A percentile compares a stretch with the other conserved stretches of the same genome.
phyloP scores from a whole-genome alignment of 164 flowering plant genomes.

The Tetracentron sinense region DNA sequence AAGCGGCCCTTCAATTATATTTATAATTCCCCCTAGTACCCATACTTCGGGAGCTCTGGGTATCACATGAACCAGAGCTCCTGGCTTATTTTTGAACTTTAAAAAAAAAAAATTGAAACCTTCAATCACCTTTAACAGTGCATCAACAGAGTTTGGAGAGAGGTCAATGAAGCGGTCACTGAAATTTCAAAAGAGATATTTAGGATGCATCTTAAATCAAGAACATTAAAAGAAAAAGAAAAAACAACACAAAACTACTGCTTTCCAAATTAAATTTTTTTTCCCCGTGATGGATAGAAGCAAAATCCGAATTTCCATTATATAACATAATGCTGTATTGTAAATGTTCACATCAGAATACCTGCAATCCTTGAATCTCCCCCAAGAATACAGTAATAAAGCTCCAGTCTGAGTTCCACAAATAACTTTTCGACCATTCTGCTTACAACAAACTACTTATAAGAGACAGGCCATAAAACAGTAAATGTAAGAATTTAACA shows the following conservation, averaged over 20 bases:
- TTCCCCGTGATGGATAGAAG: no score
- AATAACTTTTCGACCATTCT: slow-evolving; percentile 91
- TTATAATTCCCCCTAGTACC: no score
- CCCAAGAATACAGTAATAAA: slow-evolving; percentile 87
- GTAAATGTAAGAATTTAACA: background rate
- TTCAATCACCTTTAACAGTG: slow-evolving; percentile 64
- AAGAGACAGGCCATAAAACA: background rate
- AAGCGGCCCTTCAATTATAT: no score
- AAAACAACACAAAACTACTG: background rate
- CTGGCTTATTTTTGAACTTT: no score
- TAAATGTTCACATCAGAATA: slow-evolving; percentile 17
- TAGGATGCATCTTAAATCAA: background rate
- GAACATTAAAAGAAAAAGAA: background rate
- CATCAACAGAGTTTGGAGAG: slow-evolving; percentile 73
- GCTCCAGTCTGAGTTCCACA: slow-evolving; percentile 86
- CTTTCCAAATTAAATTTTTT: background rate
- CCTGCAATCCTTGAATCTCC: slow-evolving; percentile 96
- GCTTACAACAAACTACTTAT: slow-evolving; percentile 16
- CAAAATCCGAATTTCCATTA: background rate
- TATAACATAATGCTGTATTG: background rate
- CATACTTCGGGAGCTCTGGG: no score
- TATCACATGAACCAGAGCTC: no score
- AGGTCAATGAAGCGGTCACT: slow-evolving; percentile 88
- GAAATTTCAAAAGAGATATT: slow-evolving; percentile 22
- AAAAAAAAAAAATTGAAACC: background rate